Percentiles rank a stretch among this genome's conserved stretches.
phyloP scores from a whole-genome alignment of 331 rosid genomes.

The Cucumis variabilis region DNA sequence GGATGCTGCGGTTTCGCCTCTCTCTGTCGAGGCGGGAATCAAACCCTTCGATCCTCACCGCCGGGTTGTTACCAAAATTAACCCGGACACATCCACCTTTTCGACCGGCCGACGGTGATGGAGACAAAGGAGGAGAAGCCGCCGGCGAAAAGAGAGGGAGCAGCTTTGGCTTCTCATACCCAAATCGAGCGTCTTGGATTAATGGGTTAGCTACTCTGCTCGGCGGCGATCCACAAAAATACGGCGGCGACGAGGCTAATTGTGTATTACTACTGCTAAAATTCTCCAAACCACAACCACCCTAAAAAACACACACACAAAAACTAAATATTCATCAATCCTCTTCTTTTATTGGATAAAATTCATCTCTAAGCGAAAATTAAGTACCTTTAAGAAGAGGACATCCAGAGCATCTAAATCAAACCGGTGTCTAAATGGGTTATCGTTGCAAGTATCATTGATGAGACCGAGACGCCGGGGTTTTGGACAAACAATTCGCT shows the following conservation, averaged over 20 bases:
- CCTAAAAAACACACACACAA: slow-evolving; percentile 43
- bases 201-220: slow-evolving; percentile 97
- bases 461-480: slow-evolving; percentile 80
- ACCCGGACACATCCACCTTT: slow-evolving; percentile 80
- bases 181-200: slow-evolving; percentile 88
- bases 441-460: slow-evolving; percentile 56
- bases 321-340: background rate
- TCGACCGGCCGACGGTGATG: slow-evolving; percentile 46
- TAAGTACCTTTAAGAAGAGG: slow-evolving; percentile 70
- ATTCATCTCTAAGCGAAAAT: background rate
- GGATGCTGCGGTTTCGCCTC: slow-evolving; percentile 88
- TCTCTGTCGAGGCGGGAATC: slow-evolving; percentile 91
- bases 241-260: slow-evolving; percentile 85
- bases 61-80: slow-evolving; percentile 80
- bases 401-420: slow-evolving; percentile 74
- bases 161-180: slow-evolving; percentile 60
- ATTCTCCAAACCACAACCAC: slow-evolving; percentile 67
- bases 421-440: slow-evolving; percentile 49
- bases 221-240: slow-evolving; percentile 96
- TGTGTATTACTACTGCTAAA: slow-evolving; percentile 37
- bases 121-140: slow-evolving; percentile 33
- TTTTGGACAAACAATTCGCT: slow-evolving; percentile 78
- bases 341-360: background rate
- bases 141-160: slow-evolving; percentile 41
- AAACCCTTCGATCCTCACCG: slow-evolving; percentile 91